Evolutionary conservation across 2,329 filamentous ascomycete genomes (phyloP), one percentile per base, ranked within the genome.

Genomic region (Elsinoe australis): DNA sequence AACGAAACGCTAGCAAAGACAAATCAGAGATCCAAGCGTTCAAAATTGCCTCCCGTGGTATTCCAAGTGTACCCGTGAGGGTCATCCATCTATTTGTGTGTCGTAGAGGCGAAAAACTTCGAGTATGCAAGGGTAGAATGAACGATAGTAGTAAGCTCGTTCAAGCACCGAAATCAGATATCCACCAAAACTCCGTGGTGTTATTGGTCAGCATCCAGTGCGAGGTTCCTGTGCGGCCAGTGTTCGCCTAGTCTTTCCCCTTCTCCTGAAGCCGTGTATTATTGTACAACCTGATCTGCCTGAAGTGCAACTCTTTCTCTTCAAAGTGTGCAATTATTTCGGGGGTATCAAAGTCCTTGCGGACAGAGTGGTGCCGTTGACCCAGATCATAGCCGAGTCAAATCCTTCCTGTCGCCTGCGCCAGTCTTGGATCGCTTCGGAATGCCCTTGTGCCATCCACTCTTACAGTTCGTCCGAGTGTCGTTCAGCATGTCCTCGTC

Each of bases 401-500:
- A 44, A 14, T 32, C 24, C 12, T 32, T 44, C 39, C 18, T 44
- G 39, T 44, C 39, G 39, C 39, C 39, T 28, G 39, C 39, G 39
- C 24, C 39, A 44, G 24, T 44, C 39, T 28, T 24, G 31, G 21
- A 26, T 44, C 28, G 24, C 21, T 15, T 26, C 14, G 39, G 19
- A 26, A 8, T 42, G 38, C 38, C 18, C n/a, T 29, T 29, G 38
- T 42, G 38, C 28, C 39, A n/a, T 44, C 15, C 21, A 44, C 21
- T 15, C 9, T 44, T 44, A 17, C 14, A 19, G n/a, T 32, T 19
- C 15, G 24, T 18, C 28, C 19, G 39, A 18, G 24, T 26, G 15
- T 48, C 33, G 39, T 48, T 48, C 33, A 39, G 22, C 45, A 39
- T 48, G 22, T 31, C 32, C 31, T 34, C 45, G n/a, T 39, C 45